Percentiles rank a stretch among this genome's conserved stretches.
Conservation (phyloP, 1,284 basidiomycete genomes). For the Malassezia nana region DNA sequence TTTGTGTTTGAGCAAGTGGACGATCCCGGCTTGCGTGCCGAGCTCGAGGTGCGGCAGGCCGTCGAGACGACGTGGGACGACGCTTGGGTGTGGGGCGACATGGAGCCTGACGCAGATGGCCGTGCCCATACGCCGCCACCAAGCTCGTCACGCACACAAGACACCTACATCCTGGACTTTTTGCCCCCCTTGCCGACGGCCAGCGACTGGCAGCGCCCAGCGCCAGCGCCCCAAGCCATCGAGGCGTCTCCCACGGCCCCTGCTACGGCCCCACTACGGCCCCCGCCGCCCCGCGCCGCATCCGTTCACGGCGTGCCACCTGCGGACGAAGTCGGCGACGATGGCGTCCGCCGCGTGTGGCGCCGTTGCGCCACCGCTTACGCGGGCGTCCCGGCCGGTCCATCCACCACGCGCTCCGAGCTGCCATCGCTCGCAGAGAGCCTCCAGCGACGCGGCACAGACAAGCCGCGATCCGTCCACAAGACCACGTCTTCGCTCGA, state of each 20-base stretch:
- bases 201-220: neutral
- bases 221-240: neutral
- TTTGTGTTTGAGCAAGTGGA: neutral
- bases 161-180: constrained; percentile 9
- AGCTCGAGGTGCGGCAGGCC: constrained; percentile 2
- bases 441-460: neutral
- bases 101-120: neutral
- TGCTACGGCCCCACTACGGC: neutral
- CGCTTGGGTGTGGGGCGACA: neutral
- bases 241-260: neutral
- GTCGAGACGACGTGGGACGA: neutral
- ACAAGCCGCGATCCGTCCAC: neutral
- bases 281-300: neutral
- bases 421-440: neutral
- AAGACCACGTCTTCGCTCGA: constrained; percentile 25
- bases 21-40: neutral
- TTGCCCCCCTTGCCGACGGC: constrained; percentile 1
- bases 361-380: constrained; percentile 2
- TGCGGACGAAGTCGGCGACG: constrained; percentile 5
- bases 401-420: neutral
- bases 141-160: neutral
- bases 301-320: neutral
- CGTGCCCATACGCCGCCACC: neutral
- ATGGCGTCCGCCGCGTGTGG: constrained; percentile 15
- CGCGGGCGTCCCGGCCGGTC: constrained; percentile 3